Evolutionary conservation across 345 rosid species (phyloP), one percentile per base, ranked within the genome.

Genomic region (Salix koriyanagi): DNA sequence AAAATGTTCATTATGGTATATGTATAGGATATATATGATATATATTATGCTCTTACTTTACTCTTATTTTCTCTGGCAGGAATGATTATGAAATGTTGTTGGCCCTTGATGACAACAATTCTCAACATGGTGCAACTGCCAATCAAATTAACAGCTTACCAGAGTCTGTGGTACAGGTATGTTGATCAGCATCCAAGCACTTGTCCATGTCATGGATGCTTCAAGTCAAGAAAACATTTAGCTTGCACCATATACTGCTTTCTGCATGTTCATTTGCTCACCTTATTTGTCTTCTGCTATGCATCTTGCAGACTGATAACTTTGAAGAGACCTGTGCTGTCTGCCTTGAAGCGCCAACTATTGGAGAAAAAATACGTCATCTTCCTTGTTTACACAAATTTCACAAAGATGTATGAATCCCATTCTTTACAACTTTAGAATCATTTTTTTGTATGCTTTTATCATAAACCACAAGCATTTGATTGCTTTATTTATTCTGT

Each of bases 341-440:
- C 64, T 96, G 97, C 84, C 92, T 96, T 65, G 99, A 96, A 56
- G 82, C 86, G 39, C 99, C 98, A 1, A 73, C 84, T 36, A 62
- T 79, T 69, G 98, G 99, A 82, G 98, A 93, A 68, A 86, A 88
- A 15, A 88, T 93, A 67, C 96, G 96, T 21, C 98, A 93, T 80
- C 98, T 96, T 41, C 99, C 98, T 75, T 96, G 99, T 89, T 83
- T 96, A 48, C 99, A 96, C 87, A 96, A 96, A 82, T 96, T 96
- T 85, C 99, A 96, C 81, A 96, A 96, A 85, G 92, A 86, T 76
- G 99, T 96, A 85, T 54, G 83, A 34, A 69, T 70, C 76, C 74
- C 26, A 23, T 48, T 69, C 25, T 21, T 42, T 65, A 44, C 54
- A n/a, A 44, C 69, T 64, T 73, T 48, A 19, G 48, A 46, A 70